phyloP scores from a whole-genome alignment of 371 early-diverging fungal genomes.

The Aphelidium insulamus region DNA sequence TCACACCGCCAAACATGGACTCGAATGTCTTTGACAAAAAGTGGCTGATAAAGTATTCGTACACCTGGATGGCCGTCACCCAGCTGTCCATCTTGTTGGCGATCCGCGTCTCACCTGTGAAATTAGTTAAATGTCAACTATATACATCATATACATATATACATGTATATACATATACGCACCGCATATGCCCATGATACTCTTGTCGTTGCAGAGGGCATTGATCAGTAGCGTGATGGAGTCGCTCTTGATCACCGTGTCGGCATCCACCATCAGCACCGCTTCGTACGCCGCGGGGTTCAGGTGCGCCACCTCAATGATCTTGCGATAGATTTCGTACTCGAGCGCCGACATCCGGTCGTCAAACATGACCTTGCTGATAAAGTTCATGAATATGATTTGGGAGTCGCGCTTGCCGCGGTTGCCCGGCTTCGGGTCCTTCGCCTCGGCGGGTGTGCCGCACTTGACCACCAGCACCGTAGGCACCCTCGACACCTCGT shows the following conservation, averaged over 20 bases:
- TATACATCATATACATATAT: no score
- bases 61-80: conserved; percentile 46
- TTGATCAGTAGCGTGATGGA: conserved; percentile 6
- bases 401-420: conserved; percentile 30
- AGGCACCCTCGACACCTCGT: conserved; percentile 11
- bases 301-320: conserved; percentile 4
- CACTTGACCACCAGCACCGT: conserved; percentile 15
- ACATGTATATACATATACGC: no score
- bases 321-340: conserved; percentile 16
- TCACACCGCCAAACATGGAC: conserved; percentile 46
- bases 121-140: background rate
- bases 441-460: conserved; percentile 5
- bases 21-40: conserved; percentile 47
- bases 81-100: conserved; percentile 27
- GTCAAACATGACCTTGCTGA: conserved; percentile 17
- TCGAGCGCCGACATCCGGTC: conserved; percentile 18
- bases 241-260: conserved; percentile 8
- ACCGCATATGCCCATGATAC: conserved; percentile 30
- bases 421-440: conserved; percentile 16
- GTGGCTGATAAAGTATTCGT: conserved; percentile 47
- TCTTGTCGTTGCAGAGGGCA: conserved; percentile 13
- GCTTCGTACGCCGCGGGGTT: conserved; percentile 10
- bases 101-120: conserved; percentile 20
- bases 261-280: conserved; percentile 18
- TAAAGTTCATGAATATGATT: conserved; percentile 22